Evolutionary conservation across 2,329 filamentous ascomycete genomes (phyloP).

Genomic region (Chalara sp.): DNA sequence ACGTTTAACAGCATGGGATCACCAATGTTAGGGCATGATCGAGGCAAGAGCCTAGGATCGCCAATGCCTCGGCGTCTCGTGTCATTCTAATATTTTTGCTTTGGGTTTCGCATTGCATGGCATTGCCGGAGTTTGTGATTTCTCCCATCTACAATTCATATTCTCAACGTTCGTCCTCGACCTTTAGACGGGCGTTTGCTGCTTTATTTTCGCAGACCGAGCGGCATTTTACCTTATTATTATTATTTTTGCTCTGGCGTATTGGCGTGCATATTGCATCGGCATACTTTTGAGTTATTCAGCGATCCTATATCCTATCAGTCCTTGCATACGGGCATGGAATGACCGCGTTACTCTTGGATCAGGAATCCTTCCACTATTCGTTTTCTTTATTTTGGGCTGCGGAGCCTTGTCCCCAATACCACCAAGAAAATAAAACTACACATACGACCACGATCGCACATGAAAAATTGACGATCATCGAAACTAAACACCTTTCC

Average conservation of each 20-base stretch:
- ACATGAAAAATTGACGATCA: constrained; percentile 13
- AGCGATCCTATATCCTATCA: constrained; percentile 9
- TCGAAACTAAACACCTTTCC: no score
- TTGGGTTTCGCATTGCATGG: constrained; percentile 6
- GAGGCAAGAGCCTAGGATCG: constrained; percentile 16
- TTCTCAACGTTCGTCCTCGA: constrained; percentile 3
- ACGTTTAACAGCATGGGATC: constrained; percentile 33
- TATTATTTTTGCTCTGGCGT: constrained; percentile 18
- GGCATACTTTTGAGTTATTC: constrained; percentile 22
- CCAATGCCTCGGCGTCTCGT: constrained; percentile 48
- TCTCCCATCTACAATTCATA: not conserved
- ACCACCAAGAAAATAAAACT: constrained; percentile 9
- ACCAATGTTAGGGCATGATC: constrained; percentile 41
- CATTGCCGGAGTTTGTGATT: not conserved
- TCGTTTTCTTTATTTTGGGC: constrained; percentile 12
- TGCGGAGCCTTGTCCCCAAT: constrained; percentile 8
- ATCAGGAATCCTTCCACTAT: constrained; percentile 26
- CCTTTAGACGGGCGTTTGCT: constrained; percentile 3
- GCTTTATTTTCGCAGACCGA: constrained; percentile 16
- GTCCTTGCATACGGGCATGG: constrained; percentile 11
- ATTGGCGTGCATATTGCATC: constrained; percentile 23
- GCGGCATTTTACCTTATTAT: constrained; percentile 4
- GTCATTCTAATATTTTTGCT: constrained; percentile 51
- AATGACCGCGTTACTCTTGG: constrained; percentile 17
- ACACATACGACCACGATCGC: constrained; percentile 19